Evolutionary conservation across 1,284 basidiomycete species (phyloP).

Genomic region (Pisolithus thermaeus): DNA sequence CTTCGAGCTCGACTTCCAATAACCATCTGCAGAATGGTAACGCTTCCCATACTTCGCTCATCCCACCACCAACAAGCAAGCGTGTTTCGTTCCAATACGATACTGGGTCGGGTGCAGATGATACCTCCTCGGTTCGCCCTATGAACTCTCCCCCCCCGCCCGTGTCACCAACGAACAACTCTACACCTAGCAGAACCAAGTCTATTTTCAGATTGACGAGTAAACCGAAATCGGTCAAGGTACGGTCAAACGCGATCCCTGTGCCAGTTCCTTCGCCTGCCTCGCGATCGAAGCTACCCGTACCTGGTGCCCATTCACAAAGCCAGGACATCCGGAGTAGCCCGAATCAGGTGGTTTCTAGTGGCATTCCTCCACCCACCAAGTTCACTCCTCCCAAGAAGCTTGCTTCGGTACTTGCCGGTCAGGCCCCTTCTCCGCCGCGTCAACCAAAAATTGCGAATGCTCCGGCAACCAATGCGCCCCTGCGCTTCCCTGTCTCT

Average conservation of each 20-base stretch:
- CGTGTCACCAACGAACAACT: neutral
- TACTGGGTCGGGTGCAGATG: conserved; percentile 16
- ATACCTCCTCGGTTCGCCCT: conserved; percentile 3
- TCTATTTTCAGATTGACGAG: conserved; percentile 26
- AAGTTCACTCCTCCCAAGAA: conserved; percentile 27
- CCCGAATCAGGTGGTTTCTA: conserved; percentile 1
- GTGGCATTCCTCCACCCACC: conserved; percentile 19
- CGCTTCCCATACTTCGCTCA: conserved; percentile 19
- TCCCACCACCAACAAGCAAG: conserved; percentile 19
- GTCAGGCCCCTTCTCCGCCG: conserved; percentile 15
- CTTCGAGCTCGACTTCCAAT: neutral
- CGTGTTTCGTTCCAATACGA: conserved; percentile 20
- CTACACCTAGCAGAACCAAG: conserved; percentile 14
- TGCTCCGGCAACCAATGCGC: neutral
- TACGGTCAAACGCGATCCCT: conserved; percentile 4
- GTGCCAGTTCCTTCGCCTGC: neutral
- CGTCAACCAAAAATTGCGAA: neutral
- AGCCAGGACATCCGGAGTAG: conserved; percentile 3
- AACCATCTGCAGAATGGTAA: conserved; percentile 3
- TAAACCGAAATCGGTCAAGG: conserved; percentile 22
- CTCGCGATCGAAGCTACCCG: conserved; percentile 1
- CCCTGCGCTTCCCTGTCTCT: neutral
- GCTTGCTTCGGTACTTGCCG: conserved; percentile 25
- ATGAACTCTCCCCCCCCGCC: neutral
- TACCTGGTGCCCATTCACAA: conserved; percentile 9